These are phyloP conservation scores for Peterozyma toletana DNA, from an alignment of 805 yeast genomes.

Conservation along the genomic window DNA sequence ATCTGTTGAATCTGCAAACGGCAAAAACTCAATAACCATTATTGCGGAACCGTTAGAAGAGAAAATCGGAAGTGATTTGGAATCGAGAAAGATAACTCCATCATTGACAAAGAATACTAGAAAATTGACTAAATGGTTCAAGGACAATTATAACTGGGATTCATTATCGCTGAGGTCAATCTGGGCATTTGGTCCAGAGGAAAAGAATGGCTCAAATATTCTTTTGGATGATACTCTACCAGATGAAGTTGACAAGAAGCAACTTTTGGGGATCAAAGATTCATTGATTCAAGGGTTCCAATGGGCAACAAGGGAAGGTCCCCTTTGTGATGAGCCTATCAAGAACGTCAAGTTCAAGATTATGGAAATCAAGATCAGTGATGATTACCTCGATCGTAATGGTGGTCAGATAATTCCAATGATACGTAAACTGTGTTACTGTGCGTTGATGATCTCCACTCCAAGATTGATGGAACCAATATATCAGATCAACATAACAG, in stretches of 20 bases:
- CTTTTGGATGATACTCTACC: conserved; percentile 68
- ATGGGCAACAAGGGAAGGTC: conserved; percentile 84
- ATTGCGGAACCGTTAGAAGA: conserved; percentile 69
- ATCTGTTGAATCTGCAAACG: conserved; percentile 50
- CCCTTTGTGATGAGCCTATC: conserved; percentile 82
- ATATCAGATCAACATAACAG: conserved; percentile 49
- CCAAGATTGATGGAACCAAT: conserved; percentile 83
- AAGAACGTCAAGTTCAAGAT: conserved; percentile 65
- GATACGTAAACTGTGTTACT: conserved; percentile 75
- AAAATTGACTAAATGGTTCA: conserved; percentile 45
- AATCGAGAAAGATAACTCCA: conserved; percentile 32
- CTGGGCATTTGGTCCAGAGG: conserved; percentile 69
- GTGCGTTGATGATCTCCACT: conserved; percentile 68
- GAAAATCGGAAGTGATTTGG: conserved; percentile 49
- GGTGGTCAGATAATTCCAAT: conserved; percentile 76
- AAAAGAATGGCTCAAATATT: conserved; percentile 39
- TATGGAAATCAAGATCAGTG: conserved; percentile 49
- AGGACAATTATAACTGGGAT: conserved; percentile 69
- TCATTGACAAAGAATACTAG: conserved; percentile 26
- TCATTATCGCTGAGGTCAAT: conserved; percentile 73
- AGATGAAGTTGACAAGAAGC: conserved; percentile 56
- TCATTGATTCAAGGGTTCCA: conserved; percentile 70
- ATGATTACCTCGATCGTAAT: conserved; percentile 39
- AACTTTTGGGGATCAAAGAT: conserved; percentile 38
- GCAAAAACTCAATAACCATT: conserved; percentile 52